These are phyloP conservation scores for Penicillium waksmanii DNA, from an alignment of 495 filamentous ascomycete genomes.

Conservation along the genomic window DNA sequence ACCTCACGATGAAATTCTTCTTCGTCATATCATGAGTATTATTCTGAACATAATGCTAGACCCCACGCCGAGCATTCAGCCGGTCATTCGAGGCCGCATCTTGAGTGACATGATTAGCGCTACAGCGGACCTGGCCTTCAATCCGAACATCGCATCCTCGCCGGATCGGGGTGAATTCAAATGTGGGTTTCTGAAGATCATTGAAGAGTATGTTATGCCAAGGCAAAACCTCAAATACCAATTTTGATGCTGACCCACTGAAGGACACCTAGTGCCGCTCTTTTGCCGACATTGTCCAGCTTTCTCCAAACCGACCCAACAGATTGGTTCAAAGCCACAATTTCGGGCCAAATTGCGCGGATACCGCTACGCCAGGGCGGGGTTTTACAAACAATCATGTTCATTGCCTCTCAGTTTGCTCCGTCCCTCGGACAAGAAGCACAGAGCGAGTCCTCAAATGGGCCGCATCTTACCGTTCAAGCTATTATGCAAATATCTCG, in stretches of 20 bases:
- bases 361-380: constrained; percentile 68
- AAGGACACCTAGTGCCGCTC: constrained; percentile 45
- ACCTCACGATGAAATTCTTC: constrained; percentile 36
- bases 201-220: constrained; percentile 40
- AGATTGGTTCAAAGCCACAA: constrained; percentile 49
- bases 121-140: constrained; percentile 44
- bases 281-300: constrained; percentile 50
- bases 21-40: constrained; percentile 32
- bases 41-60: constrained; percentile 40
- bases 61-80: constrained; percentile 40
- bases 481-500: constrained; percentile 68
- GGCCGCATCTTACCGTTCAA: constrained; percentile 72
- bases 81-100: constrained; percentile 46
- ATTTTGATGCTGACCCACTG: constrained; percentile 22
- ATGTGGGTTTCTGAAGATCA: constrained; percentile 36
- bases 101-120: constrained; percentile 51
- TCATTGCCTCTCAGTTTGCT: constrained; percentile 64
- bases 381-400: constrained; percentile 70
- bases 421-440: constrained; percentile 46
- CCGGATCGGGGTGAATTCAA: constrained; percentile 30
- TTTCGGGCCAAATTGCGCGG: constrained; percentile 59
- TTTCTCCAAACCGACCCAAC: constrained; percentile 51
- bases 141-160: constrained; percentile 30
- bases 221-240: not conserved
- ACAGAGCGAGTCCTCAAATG: constrained; percentile 41